Percentiles rank a stretch among this genome's conserved stretches.
phyloP scores from a whole-genome alignment of 2,329 filamentous ascomycete species.

The Amylocarpus encephaloides region DNA sequence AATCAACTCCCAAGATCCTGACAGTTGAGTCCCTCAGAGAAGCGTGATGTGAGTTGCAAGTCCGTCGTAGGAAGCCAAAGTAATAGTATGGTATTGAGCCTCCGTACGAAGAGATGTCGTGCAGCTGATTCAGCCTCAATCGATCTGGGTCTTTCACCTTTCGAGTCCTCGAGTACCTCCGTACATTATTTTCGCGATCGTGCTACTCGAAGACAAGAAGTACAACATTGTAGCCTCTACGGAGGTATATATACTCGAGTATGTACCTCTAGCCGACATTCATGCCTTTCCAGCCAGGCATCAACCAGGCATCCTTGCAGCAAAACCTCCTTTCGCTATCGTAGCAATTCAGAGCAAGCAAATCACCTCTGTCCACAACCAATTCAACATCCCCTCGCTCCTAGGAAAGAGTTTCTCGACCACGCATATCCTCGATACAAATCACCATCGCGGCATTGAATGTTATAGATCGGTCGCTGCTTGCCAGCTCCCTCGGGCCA shows the following conservation, averaged over 20 bases:
- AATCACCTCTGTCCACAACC: constrained; percentile 15
- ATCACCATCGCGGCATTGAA: constrained; percentile 16
- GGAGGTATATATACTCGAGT: too few relatives aligned
- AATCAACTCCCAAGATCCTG: not conserved
- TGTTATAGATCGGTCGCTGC: constrained; percentile 14
- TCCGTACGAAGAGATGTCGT: not conserved
- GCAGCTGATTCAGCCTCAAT: constrained; percentile 17
- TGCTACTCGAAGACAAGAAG: not conserved
- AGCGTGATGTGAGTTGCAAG: not conserved
- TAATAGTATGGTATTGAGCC: too few relatives aligned
- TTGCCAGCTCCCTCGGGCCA: constrained; percentile 18
- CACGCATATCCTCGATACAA: not conserved
- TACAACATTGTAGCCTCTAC: not conserved
- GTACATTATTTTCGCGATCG: not conserved
- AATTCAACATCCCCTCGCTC: constrained; percentile 9
- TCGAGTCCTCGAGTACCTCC: too few relatives aligned
- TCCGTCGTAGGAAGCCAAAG: too few relatives aligned
- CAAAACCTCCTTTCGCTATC: not conserved
- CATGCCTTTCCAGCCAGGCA: constrained; percentile 6
- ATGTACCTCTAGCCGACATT: not conserved
- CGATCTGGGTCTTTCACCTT: too few relatives aligned
- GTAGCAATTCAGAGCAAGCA: not conserved
- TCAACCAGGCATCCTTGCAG: constrained; percentile 11
- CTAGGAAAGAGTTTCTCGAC: not conserved
- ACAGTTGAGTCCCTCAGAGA: not conserved